Evolutionary conservation across 164 flowering plant species (phyloP), one percentile per base, ranked within the genome.

Genomic region (Hamamelis virginiana): DNA sequence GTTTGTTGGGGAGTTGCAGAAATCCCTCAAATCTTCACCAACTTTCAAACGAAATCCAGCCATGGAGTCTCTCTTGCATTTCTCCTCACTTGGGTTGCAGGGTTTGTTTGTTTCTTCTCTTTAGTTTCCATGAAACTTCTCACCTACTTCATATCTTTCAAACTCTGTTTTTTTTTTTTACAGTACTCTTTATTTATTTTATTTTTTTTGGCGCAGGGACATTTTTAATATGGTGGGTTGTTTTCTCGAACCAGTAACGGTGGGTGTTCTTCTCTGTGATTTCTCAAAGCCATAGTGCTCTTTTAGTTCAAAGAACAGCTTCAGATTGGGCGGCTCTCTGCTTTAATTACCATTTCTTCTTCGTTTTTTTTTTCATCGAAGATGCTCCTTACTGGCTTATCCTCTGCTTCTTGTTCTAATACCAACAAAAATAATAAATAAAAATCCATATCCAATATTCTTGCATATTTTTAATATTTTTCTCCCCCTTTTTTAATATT

Each of bases 21-120:
- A 74, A 80, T 93, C 77, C 98, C 97, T 63, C 98, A 94, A 68
- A 94, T 94, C 75, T 67, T 94, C 82, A 90, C 97, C 76, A 94
- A 94, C 80, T 94, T 85, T 78, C 76, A 72, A 13, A 79, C 88
- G 11, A 90, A 94, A 68, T 90, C 98, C 66, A 79, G 91, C 79
- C 94, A 94, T 77, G 97, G 98, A 6, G 91, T 94, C 69, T 94
- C 97, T 23, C 87, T 91, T 50, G 56, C 78, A 0, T 94, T 94
- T 64, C 94, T 91, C 56, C 87, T 91, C 69, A 83, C 94, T 76
- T 94, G 98, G 97, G 80, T 92, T 76, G 84, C 75, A 23, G 97
- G 97, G 96, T 89, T 25, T 12, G 74, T 69, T n/a, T n/a, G n/a
- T n/a, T n/a, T n/a, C n/a, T n/a, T n/a, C 13, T 23, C 43, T 22